These are phyloP conservation scores for Miscanthus lutarioriparius DNA, from an alignment of 176 grass and related monocot genomes.

Conservation along the genomic window DNA sequence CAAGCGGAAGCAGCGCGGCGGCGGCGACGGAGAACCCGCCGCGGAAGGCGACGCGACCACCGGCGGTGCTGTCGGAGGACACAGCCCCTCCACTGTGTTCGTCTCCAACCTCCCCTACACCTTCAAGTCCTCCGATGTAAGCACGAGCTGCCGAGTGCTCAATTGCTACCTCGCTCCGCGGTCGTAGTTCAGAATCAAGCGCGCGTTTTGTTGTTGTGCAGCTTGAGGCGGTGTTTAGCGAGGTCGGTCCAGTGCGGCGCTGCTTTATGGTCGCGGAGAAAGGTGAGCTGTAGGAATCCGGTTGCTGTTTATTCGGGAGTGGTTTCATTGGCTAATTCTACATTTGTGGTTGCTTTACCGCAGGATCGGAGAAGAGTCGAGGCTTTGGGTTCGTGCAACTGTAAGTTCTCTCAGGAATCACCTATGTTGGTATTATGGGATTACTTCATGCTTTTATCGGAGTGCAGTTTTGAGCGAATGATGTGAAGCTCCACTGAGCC, in stretches of 20 bases:
- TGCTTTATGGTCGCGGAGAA: constrained; percentile 86
- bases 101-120: constrained; percentile 86
- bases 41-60: not conserved
- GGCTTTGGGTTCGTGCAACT: constrained; percentile 92
- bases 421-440: not conserved
- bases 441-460: not conserved
- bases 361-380: constrained; percentile 74
- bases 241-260: constrained; percentile 92
- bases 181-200: not conserved
- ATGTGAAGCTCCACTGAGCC: not conserved
- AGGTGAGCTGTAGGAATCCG: constrained; percentile 38
- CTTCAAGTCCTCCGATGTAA: constrained; percentile 80
- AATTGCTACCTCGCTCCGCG: not conserved
- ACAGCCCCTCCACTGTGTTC: constrained; percentile 80
- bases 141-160: not conserved
- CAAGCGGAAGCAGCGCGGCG: constrained; percentile 65
- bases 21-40: not conserved
- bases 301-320: not conserved
- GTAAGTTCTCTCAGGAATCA: constrained; percentile 55
- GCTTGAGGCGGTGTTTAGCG: constrained; percentile 84
- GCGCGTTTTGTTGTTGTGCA: constrained; percentile 24
- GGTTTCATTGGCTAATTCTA: not conserved
- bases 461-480: not conserved
- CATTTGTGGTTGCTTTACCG: constrained; percentile 10
- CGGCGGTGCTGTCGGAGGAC: constrained; percentile 18